Evolutionary conservation across 257 asterid species (phyloP).

Genomic region (Oldenlandia corymbosa): DNA sequence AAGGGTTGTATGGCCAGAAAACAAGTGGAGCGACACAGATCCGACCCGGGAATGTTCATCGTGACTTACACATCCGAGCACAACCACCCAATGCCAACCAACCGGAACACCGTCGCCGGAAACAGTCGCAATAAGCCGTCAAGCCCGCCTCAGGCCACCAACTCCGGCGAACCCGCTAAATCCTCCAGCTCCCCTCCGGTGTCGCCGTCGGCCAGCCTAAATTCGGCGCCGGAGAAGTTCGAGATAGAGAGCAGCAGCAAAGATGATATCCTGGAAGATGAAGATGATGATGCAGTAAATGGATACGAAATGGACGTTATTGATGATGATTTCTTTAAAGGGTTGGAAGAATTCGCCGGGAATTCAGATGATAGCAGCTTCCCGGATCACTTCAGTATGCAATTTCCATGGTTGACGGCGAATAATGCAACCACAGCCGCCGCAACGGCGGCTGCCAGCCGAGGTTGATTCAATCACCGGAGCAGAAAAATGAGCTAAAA

Average conservation of each 20-base stretch:
- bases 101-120: slow-evolving; percentile 90
- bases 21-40: slow-evolving; percentile 94
- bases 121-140: slow-evolving; percentile 61
- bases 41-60: slow-evolving; percentile 88
- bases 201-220: slow-evolving; percentile 30
- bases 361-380: slow-evolving; percentile 25
- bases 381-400: slow-evolving; percentile 1
- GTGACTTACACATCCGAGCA: slow-evolving; percentile 90
- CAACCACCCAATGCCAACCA: slow-evolving; percentile 88
- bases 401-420: slow-evolving; percentile 49
- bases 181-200: slow-evolving; percentile 38
- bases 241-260: slow-evolving; percentile 37
- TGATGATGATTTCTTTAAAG: slow-evolving; percentile 64
- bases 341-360: slow-evolving; percentile 57
- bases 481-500: background rate
- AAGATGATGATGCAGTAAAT: slow-evolving; percentile 30
- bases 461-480: slow-evolving; percentile 38
- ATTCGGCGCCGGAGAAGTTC: slow-evolving; percentile 43
- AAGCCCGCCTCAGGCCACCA: slow-evolving; percentile 19
- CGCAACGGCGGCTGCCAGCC: slow-evolving; percentile 49
- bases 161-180: slow-evolving; percentile 36
- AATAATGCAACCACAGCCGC: slow-evolving; percentile 24
- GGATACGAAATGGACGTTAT: slow-evolving; percentile 20
- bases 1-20: slow-evolving; percentile 90
- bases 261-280: slow-evolving; percentile 34